These are phyloP conservation scores for Elongisporangium anandrum DNA, from an alignment of 352 stramenopile species.

Conservation along the genomic window DNA sequence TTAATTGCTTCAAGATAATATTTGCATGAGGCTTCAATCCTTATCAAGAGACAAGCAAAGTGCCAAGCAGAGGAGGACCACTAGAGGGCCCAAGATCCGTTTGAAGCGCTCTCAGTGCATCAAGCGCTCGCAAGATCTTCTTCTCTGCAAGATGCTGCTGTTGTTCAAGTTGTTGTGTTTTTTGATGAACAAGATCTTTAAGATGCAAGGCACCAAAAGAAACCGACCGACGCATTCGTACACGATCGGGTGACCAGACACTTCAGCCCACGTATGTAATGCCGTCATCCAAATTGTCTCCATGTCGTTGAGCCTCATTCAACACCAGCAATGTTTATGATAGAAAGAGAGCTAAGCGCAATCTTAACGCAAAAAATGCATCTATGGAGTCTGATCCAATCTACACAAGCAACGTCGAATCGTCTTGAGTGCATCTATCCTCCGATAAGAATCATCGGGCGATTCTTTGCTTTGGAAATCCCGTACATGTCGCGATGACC, in stretches of 20 bases:
- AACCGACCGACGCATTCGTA: not conserved
- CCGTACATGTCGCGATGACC: slow-evolving; percentile 94
- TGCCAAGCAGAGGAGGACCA: not conserved
- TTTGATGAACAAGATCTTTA: not conserved
- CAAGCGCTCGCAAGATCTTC: not conserved
- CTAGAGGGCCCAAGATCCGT: slow-evolving; percentile 10
- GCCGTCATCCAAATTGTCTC: not conserved
- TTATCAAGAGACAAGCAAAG: not conserved
- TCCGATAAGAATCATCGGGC: slow-evolving; percentile 98
- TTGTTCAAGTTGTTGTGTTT: not conserved
- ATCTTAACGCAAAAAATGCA: not conserved
- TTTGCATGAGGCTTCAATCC: slow-evolving; percentile 32
- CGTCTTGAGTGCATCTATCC: slow-evolving; percentile 50
- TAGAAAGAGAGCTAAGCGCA: not conserved
- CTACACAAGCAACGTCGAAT: not conserved
- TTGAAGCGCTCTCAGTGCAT: not conserved
- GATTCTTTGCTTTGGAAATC: slow-evolving; percentile 91
- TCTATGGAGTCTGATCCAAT: not conserved
- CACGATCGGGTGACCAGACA: not conserved
- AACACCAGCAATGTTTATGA: not conserved
- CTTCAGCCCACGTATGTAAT: not conserved
- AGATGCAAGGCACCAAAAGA: not conserved
- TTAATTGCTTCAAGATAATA: slow-evolving; percentile 48
- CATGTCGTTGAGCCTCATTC: not conserved
- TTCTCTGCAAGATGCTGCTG: not conserved